Base-by-base conservation (phyloP, 164 flowering plant genomes). In the Piper betle region DNA sequence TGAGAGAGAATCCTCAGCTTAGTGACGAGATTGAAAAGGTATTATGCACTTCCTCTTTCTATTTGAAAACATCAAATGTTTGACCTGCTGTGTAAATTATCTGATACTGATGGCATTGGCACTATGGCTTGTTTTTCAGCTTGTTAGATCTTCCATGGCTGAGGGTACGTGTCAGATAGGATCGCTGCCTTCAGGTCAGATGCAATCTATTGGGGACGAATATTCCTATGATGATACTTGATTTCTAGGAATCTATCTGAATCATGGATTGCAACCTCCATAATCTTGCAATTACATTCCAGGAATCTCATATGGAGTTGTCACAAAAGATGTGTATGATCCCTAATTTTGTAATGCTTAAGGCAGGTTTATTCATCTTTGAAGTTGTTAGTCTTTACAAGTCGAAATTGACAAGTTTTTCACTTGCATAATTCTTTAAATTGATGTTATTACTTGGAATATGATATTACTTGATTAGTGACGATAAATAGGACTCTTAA, bases 1-100 rank as follows among this genome's bases (percentile, higher is more conserved):
- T 91, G 74, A 82, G 74, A 73, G 97, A 87, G 48, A 87, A 84
- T 63, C 85, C 89, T 56, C 72, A 41, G 64, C 74, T 86, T 52
- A 74, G 74, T 57, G 82, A 72, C 57, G 97, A 87, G 70, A 82
- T 91, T 46, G 93, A 91, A 68, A 88, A 86, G 95, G 97, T 90
- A 42, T 19, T 8, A 52, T 62, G 12, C 10, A 12, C 18, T 39
- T 39, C 25, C 43, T 38, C 15, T 46, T 11, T 48, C 10, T 17
- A 19, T 10, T 12, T 6, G 52, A 40, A 33, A 55, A 6, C 33
- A 41, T n/a, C 16, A 53, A 18, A 41, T 19, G 0, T 60, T 19
- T 60, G 37, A 7, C 6, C 60, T 16, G 41, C 39, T 46, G 2
- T 37, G 18, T 15, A 6, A 17, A 8, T 12, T 41, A 12, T 10